Evolutionary conservation across 768 basidiomycete species (phyloP), one percentile per base, ranked within the genome.

Genomic region (Leccinum subtestaceum): DNA sequence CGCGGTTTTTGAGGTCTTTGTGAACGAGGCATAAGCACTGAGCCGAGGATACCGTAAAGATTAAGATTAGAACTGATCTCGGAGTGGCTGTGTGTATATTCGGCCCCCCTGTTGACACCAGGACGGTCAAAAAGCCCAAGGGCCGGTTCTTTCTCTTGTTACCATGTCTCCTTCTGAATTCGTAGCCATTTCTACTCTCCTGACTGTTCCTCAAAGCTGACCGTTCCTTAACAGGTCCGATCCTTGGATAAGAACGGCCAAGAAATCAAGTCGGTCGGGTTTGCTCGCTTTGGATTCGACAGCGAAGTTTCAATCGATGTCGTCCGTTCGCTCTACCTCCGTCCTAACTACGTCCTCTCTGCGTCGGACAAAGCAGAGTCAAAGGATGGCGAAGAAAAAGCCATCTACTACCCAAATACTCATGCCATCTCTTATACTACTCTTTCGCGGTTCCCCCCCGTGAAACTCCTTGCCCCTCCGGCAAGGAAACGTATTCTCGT

Each of bases 341-440:
- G 91, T 11, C 82, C 90, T 9, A 89, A 91, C 75, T 93, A 91
- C 66, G 81, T 85, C 55, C 72, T 80, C 32, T 77, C 80, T 34
- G 76, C 77, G 8, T 64, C 70, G 40, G 71, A 77, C 38, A 63
- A 75, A 47, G 68, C 76, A 23, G 67, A 76, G 38, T 74, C 78
- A 27, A 67, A 78, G 5, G 76, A 80, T 34, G 65, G 64, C 31
- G 72, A 74, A 47, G 81, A 82, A 43, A 69, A 72, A 4, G 70
- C 78, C 81, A 93, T 94, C 67, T 96, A 82, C 75, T 84, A 92
- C 70, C 88, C 90, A 40, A 82, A 88, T 60, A 83, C 81, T 25
- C 82, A 88, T 63, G 84, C 89, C 38, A 94, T 97, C 73, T 91
- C 95, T 46, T 98, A 95, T 76, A 91, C 93, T 50, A 93, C 94